Percentiles rank a stretch among this genome's conserved stretches.
phyloP scores from a whole-genome alignment of 2,329 filamentous ascomycete genomes.

The Ophiostoma ulmi region DNA sequence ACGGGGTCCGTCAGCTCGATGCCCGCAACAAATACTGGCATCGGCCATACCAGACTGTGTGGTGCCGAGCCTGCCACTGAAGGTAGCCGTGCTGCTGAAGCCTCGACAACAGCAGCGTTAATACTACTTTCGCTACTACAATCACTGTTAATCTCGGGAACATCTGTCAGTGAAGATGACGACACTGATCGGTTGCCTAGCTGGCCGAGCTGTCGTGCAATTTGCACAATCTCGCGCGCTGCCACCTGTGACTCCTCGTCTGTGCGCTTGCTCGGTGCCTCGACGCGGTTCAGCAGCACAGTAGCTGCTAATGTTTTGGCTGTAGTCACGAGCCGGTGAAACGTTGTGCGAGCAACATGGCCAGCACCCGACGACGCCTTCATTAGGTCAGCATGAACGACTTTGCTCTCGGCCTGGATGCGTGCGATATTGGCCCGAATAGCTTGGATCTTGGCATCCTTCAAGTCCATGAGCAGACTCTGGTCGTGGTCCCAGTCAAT shows the following conservation, averaged over 20 bases:
- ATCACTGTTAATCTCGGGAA: background rate
- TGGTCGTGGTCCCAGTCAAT: background rate
- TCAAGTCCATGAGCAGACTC: conserved; percentile 14
- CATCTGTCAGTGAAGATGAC: background rate
- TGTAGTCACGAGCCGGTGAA: conserved; percentile 20
- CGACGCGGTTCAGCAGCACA: background rate
- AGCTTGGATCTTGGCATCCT: conserved; percentile 21
- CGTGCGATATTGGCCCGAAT: conserved; percentile 20
- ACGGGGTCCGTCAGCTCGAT: conserved; percentile 30
- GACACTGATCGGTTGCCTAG: background rate
- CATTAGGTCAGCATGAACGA: conserved; percentile 1
- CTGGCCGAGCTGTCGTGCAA: conserved; percentile 20
- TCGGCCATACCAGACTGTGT: conserved; percentile 26
- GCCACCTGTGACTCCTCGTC: conserved; percentile 20
- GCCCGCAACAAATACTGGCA: conserved; percentile 29
- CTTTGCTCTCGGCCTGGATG: background rate
- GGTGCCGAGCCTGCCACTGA: conserved; percentile 15
- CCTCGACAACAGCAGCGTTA: background rate
- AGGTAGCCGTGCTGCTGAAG: background rate
- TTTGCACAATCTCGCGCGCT: conserved; percentile 20
- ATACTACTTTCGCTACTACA: background rate
- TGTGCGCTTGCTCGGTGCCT: background rate
- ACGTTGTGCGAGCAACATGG: conserved; percentile 13
- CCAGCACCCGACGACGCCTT: conserved; percentile 16
- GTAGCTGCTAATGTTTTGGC: conserved; percentile 19